These are phyloP conservation scores for Aspergillus costaricaensis DNA, from an alignment of 2,329 filamentous ascomycete species.

Conservation along the genomic window DNA sequence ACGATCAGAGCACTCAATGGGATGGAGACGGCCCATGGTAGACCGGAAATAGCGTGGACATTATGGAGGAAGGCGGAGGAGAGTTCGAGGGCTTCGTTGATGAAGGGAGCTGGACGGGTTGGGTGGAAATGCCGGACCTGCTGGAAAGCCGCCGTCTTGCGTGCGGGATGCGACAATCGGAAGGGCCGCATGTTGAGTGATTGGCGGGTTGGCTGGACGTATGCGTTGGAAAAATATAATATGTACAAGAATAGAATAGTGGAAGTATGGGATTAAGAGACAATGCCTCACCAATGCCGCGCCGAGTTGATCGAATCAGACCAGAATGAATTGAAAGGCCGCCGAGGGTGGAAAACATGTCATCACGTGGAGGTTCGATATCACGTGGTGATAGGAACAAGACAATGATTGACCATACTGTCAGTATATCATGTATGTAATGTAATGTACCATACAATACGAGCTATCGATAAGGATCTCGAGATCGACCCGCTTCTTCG, in stretches of 20 bases:
- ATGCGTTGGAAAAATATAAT: background rate
- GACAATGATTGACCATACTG: background rate
- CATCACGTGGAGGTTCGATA: background rate
- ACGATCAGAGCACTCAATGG: conserved; percentile 57
- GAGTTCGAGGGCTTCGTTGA: conserved; percentile 47
- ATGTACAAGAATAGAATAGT: background rate
- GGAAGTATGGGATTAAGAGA: background rate
- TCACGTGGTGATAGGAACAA: background rate
- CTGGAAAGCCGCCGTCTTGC: conserved; percentile 17
- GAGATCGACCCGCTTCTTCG: background rate
- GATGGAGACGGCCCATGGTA: conserved; percentile 58
- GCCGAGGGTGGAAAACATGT: background rate
- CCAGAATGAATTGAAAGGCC: background rate
- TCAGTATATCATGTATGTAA: background rate
- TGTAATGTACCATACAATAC: background rate
- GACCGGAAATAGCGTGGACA: conserved; percentile 52
- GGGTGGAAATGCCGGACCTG: conserved; percentile 54
- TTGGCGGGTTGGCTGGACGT: background rate
- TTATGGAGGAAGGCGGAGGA: conserved; percentile 51
- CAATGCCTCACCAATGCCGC: background rate
- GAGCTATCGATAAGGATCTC: background rate
- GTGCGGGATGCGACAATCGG: conserved; percentile 12
- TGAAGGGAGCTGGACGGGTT: conserved; percentile 44
- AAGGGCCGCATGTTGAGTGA: conserved; percentile 16
- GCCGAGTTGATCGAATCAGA: background rate